Conservation (phyloP, 176 grass and related monocot genomes). For the Carex myosuroides region DNA sequence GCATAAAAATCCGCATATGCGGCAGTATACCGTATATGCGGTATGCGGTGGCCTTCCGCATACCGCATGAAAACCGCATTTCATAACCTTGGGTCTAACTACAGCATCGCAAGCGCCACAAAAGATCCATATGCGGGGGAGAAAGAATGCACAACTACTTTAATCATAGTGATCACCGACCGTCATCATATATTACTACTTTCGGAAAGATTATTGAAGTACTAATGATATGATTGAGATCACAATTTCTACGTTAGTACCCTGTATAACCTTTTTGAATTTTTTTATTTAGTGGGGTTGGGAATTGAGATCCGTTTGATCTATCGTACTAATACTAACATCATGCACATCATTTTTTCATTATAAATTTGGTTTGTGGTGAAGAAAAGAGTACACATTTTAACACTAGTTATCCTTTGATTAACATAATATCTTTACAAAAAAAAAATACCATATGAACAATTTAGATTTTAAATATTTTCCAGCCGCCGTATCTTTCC, state of each 20-base stretch:
- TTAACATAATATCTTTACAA: too few species aligned
- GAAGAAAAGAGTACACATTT: too few species aligned
- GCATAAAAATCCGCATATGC: too few species aligned
- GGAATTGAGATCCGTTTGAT: neutral
- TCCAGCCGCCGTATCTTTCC: too few species aligned
- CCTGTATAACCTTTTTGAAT: neutral
- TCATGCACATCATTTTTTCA: neutral
- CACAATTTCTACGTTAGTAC: conserved; percentile 8
- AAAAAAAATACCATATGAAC: too few species aligned
- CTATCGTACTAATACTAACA: neutral
- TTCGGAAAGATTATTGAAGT: conserved; percentile 2
- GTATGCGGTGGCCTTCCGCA: too few species aligned
- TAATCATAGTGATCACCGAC: conserved; percentile 22
- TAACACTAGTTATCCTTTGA: too few species aligned
- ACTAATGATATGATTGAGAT: conserved; percentile 14
- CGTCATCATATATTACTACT: conserved; percentile 2
- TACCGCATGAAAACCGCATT: too few species aligned
- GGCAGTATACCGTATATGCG: too few species aligned
- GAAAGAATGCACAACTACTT: neutral
- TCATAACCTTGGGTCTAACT: too few species aligned
- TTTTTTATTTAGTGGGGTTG: neutral
- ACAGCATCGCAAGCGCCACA: neutral
- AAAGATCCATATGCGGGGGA: neutral
- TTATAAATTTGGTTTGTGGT: neutral
- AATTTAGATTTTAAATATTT: too few species aligned